Evolutionary conservation across 805 yeast genomes (phyloP).

Genomic region (Hanseniaspora guilliermondii): DNA sequence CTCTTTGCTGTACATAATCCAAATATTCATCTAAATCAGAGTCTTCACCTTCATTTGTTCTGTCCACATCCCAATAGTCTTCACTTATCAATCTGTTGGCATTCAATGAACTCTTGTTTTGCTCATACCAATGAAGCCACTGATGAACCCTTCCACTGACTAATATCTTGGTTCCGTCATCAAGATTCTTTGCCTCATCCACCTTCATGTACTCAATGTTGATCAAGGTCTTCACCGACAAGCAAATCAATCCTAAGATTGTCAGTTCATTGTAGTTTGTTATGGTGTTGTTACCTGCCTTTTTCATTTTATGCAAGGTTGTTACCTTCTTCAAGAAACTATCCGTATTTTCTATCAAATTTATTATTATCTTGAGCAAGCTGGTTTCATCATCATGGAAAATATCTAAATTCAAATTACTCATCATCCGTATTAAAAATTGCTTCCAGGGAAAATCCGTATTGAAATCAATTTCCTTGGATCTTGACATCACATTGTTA

Average conservation of each 20-base stretch:
- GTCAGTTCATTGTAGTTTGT: constrained; percentile 2
- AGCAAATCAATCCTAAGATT: neutral
- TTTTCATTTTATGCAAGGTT: neutral
- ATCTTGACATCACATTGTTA: neutral
- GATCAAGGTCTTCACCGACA: neutral
- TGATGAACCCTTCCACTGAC: neutral
- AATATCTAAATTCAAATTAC: neutral
- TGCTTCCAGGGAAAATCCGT: constrained; percentile 10
- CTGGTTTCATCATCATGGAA: neutral
- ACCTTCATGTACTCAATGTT: neutral
- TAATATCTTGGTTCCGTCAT: constrained; percentile 8
- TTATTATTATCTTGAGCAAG: neutral
- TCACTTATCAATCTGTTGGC: neutral
- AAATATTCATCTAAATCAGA: neutral
- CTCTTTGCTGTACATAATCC: constrained; percentile 1
- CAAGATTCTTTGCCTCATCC: neutral
- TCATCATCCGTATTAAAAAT: neutral
- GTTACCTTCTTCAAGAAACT: neutral
- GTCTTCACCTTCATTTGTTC: neutral
- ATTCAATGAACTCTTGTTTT: neutral
- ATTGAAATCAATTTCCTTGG: neutral
- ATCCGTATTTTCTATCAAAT: neutral
- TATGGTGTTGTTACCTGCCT: constrained; percentile 1
- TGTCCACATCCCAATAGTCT: neutral
- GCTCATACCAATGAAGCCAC: neutral